phyloP scores from a whole-genome alignment of 73 alveolate species.

The Urostyla sp. region DNA sequence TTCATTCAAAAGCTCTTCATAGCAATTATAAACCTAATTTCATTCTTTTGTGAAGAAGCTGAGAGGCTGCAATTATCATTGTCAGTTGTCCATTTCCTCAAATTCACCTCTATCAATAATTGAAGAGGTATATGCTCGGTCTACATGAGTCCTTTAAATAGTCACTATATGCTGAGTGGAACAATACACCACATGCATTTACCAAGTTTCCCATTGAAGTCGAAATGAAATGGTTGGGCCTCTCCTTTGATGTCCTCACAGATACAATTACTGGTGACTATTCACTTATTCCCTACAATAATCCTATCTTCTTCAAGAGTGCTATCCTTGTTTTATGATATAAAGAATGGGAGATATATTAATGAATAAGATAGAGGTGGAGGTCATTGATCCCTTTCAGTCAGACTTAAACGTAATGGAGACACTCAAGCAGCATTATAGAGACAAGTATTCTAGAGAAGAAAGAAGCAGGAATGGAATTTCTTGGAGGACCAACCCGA shows the following conservation, averaged over 20 bases:
- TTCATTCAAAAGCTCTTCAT: constrained; percentile 62
- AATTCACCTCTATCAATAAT: constrained; percentile 62
- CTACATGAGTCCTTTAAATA: constrained; percentile 60
- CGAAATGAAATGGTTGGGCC: constrained; percentile 82
- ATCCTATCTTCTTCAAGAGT: too few species aligned
- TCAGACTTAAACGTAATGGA: constrained; percentile 53
- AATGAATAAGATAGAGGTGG: constrained; percentile 54
- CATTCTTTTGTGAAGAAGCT: constrained; percentile 72
- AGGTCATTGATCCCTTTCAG: constrained; percentile 23
- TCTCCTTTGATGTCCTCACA: constrained; percentile 56
- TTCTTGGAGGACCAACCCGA: constrained; percentile 68
- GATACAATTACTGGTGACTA: constrained; percentile 64
- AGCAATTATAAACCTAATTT: constrained; percentile 70
- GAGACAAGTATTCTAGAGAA: neutral
- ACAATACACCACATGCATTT: constrained; percentile 51
- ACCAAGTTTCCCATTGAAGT: constrained; percentile 72
- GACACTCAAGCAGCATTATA: constrained; percentile 20
- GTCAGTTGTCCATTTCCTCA: constrained; percentile 79
- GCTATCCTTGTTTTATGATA: constrained; percentile 71
- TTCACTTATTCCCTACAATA: constrained; percentile 75
- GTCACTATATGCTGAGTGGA: constrained; percentile 74
- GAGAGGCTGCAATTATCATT: constrained; percentile 79
- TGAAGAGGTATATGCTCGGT: constrained; percentile 62
- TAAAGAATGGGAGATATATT: constrained; percentile 83
- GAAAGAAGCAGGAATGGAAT: constrained; percentile 55